Conservation (phyloP, 2,329 filamentous ascomycete genomes). For the Sordariomycetes sp. region DNA sequence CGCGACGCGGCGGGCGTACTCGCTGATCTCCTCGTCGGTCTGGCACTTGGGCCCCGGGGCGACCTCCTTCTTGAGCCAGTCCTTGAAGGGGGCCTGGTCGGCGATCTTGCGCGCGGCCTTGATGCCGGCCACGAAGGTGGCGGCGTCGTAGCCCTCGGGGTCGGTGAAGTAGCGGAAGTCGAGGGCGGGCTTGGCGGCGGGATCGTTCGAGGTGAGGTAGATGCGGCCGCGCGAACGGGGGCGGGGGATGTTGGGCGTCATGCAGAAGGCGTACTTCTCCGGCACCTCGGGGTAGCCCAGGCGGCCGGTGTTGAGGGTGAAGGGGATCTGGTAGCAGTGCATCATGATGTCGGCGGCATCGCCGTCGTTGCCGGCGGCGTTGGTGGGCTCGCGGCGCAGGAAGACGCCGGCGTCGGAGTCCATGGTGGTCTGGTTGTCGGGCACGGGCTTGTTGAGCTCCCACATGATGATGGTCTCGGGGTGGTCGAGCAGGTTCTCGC, state of each 20-base stretch:
- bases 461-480: conserved; percentile 54
- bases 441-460: conserved; percentile 72
- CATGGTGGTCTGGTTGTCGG: conserved; percentile 77
- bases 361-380: conserved; percentile 60
- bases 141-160: conserved; percentile 75
- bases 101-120: conserved; percentile 70
- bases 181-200: conserved; percentile 68
- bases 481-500: conserved; percentile 53
- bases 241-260: conserved; percentile 85
- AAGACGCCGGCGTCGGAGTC: conserved; percentile 86
- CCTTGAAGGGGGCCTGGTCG: conserved; percentile 65
- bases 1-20: conserved; percentile 72
- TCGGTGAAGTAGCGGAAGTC: conserved; percentile 90
- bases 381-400: conserved; percentile 64
- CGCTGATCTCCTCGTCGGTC: conserved; percentile 69
- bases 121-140: conserved; percentile 70
- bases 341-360: conserved; percentile 84
- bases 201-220: conserved; percentile 69
- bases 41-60: conserved; percentile 66
- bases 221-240: conserved; percentile 69
- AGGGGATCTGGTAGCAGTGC: conserved; percentile 95
- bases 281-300: conserved; percentile 57
- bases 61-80: conserved; percentile 76
- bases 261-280: conserved; percentile 80
- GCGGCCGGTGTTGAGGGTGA: conserved; percentile 75